phyloP scores from a whole-genome alignment of 2,329 filamentous ascomycete species.

The Coleophoma eucalyptorum region DNA sequence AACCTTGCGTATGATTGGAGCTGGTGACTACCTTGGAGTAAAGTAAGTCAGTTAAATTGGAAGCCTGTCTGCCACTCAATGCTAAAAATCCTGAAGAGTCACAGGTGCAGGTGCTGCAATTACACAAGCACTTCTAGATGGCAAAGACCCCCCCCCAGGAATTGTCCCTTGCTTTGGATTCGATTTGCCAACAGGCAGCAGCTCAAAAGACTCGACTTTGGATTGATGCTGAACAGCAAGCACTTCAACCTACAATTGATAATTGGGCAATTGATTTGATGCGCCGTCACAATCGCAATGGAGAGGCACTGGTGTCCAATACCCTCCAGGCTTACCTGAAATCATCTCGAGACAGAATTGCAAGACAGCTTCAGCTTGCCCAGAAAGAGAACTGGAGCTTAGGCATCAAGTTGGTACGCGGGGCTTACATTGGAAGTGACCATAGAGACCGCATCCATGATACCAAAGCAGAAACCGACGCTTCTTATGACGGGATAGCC shows the following conservation, averaged over 20 bases:
- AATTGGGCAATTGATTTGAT: conserved; percentile 47
- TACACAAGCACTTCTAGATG: conserved; percentile 33
- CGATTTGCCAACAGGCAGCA: conserved; percentile 37
- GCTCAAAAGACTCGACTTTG: conserved; percentile 39
- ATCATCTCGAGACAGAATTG: conserved; percentile 37
- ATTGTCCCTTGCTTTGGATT: not conserved
- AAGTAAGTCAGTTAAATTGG: conserved; percentile 32
- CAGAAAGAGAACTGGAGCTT: conserved; percentile 40
- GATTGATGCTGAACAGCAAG: conserved; percentile 49
- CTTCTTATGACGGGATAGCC: conserved; percentile 50
- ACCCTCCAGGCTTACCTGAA: conserved; percentile 49
- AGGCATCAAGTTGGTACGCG: conserved; percentile 46
- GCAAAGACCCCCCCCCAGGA: conserved; percentile 30
- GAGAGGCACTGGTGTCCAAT: conserved; percentile 38
- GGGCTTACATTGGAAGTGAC: conserved; percentile 46
- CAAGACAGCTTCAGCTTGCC: conserved; percentile 38
- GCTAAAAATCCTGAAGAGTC: conserved; percentile 27
- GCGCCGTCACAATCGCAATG: conserved; percentile 42
- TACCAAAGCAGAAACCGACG: conserved; percentile 40
- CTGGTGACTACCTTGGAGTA: conserved; percentile 44
- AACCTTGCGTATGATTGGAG: conserved; percentile 45
- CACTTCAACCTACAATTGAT: conserved; percentile 45
- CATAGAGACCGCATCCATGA: conserved; percentile 37
- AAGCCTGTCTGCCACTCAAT: not conserved
- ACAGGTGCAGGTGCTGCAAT: conserved; percentile 42